A percentile compares a stretch with the other conserved stretches of the same genome.
Conservation (phyloP, 1,139 yeast genomes). For the Cylindricascospora bacillispora region DNA sequence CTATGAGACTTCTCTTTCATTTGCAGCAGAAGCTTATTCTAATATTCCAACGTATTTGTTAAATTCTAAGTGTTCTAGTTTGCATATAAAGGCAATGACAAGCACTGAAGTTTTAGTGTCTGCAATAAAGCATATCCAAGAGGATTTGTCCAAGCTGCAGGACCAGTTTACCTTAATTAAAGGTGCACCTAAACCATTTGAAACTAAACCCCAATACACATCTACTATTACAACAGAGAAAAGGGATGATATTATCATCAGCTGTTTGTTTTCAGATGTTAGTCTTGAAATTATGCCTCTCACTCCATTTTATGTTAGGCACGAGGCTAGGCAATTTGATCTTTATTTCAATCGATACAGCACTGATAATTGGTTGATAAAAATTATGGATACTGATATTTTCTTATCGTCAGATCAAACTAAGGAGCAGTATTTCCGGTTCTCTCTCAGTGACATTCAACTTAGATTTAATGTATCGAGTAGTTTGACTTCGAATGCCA, state of each 20-base stretch:
- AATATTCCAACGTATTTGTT: slow-evolving; percentile 10
- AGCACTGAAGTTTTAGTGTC: slow-evolving; percentile 11
- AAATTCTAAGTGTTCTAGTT: slow-evolving; percentile 11
- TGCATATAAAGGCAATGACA: slow-evolving; percentile 14
- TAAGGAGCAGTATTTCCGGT: slow-evolving; percentile 17
- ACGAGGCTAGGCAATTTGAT: slow-evolving; percentile 15
- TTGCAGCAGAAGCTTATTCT: slow-evolving; percentile 13
- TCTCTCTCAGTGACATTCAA: slow-evolving; percentile 16
- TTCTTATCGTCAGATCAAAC: slow-evolving; percentile 18
- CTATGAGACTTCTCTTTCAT: slow-evolving; percentile 10
- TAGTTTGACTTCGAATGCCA: slow-evolving; percentile 2
- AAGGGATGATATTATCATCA: slow-evolving; percentile 7
- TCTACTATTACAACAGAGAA: not conserved
- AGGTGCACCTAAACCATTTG: not conserved
- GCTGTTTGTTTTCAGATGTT: slow-evolving; percentile 12
- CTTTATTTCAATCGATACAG: slow-evolving; percentile 11
- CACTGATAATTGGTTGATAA: slow-evolving; percentile 9
- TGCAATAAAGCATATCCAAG: slow-evolving; percentile 9
- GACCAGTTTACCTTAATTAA: slow-evolving; percentile 4
- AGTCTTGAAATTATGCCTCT: slow-evolving; percentile 18
- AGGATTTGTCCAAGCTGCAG: slow-evolving; percentile 6
- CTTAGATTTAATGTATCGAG: slow-evolving; percentile 7
- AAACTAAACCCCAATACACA: not conserved
- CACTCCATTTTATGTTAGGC: slow-evolving; percentile 15
- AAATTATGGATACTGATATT: slow-evolving; percentile 16